Percentiles rank a stretch among this genome's conserved stretches.
Evolutionary conservation across 1,284 basidiomycete genomes (phyloP).

Genomic region (Mycena sp.): DNA sequence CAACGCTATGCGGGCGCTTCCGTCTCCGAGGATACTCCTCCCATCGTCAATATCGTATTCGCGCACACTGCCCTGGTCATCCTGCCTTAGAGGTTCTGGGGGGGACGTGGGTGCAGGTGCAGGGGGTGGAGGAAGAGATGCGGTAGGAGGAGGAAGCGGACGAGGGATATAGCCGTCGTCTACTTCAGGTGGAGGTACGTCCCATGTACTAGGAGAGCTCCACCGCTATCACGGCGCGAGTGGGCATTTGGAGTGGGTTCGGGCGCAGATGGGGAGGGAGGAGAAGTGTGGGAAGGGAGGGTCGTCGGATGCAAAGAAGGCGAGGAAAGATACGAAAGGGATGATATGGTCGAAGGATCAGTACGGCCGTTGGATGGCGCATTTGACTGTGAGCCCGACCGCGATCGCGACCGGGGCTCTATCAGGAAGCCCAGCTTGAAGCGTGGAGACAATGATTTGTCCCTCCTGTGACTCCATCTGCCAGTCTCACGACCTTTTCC

Average conservation of each 20-base stretch:
- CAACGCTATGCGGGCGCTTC: conserved; percentile 46
- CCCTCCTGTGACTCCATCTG: conserved; percentile 27
- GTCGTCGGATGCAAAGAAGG: conserved; percentile 25
- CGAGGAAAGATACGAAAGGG: conserved; percentile 44
- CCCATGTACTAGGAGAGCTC: conserved; percentile 34
- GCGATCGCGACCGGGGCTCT: conserved; percentile 10
- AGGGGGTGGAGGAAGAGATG: conserved; percentile 9
- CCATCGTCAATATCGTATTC: conserved; percentile 48
- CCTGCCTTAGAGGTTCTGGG: conserved; percentile 13
- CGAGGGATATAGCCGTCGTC: conserved; percentile 8
- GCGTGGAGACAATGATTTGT: conserved; percentile 45
- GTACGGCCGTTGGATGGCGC: not conserved
- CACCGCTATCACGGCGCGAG: conserved; percentile 34
- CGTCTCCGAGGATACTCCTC: conserved; percentile 44
- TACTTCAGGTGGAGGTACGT: conserved; percentile 7
- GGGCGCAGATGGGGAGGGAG: conserved; percentile 10
- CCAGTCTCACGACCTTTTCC: conserved; percentile 45
- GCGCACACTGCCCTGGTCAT: conserved; percentile 45
- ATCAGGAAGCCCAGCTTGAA: conserved; percentile 47
- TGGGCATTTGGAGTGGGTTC: conserved; percentile 32
- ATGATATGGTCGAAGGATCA: conserved; percentile 37
- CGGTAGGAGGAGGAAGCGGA: not conserved
- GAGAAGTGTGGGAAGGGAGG: conserved; percentile 8
- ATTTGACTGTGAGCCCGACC: conserved; percentile 11
- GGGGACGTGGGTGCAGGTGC: not conserved